Conservation (phyloP, 2,329 filamentous ascomycete species). For the Calonectria leucothoes region DNA sequence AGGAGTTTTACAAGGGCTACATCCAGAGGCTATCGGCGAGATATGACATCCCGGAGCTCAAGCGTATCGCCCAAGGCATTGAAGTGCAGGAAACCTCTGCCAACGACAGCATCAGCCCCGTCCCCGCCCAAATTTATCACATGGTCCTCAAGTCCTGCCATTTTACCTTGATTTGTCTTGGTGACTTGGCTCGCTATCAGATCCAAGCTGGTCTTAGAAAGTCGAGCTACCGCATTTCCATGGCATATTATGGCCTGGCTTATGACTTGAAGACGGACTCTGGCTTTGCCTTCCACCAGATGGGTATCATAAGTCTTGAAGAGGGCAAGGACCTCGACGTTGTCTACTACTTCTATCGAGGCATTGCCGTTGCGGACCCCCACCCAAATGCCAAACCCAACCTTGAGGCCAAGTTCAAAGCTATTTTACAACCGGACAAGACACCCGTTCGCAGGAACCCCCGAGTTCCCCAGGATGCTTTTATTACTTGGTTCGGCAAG, state of each 20-base stretch:
- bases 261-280: constrained; percentile 81
- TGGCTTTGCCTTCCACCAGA: constrained; percentile 88
- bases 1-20: constrained; percentile 89
- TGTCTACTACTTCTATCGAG: constrained; percentile 90
- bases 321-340: constrained; percentile 84
- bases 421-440: constrained; percentile 55
- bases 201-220: constrained; percentile 78
- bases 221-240: constrained; percentile 81
- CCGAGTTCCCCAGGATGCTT: constrained; percentile 64
- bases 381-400: constrained; percentile 81
- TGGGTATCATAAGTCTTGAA: constrained; percentile 85
- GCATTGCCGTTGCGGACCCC: constrained; percentile 79
- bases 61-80: constrained; percentile 54
- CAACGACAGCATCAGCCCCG: constrained; percentile 54
- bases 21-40: constrained; percentile 79
- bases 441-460: constrained; percentile 43
- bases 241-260: constrained; percentile 88
- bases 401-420: constrained; percentile 80
- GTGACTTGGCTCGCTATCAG: constrained; percentile 91
- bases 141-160: constrained; percentile 81
- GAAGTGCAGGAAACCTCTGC: constrained; percentile 47
- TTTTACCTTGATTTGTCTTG: constrained; percentile 84
- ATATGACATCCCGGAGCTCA: constrained; percentile 65
- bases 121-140: constrained; percentile 63
- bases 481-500: constrained; percentile 85